Base-by-base conservation (phyloP, 2,329 filamentous ascomycete species). In the Sporothrix variecibatus region DNA sequence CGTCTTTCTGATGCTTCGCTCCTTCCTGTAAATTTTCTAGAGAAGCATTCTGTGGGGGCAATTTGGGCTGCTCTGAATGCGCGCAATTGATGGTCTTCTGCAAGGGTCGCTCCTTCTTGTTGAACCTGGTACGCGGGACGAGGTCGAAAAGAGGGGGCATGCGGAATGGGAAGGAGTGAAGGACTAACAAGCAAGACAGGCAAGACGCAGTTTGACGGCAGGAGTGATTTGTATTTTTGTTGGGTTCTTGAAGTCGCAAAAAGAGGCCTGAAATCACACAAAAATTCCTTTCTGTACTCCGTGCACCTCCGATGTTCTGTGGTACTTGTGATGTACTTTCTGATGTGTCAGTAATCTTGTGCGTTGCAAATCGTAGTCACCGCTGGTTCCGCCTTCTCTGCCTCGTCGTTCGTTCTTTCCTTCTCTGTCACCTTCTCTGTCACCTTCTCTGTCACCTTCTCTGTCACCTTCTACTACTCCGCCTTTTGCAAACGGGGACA, bases 71-170 rank as follows among this genome's bases (percentile, higher is more conserved):
- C 31, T n/a, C 12, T 40, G 49, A 20, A 26, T 26, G 26, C 17
- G 28, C 46, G 64, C 15, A 68, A 38, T 56, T 46, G 51, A 9
- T 43, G 28, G 23, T 11, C 26, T 28, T 8, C 69, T 71, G 53
- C 69, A 60, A 62, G 53, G 68, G 69, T 71, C 69, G 53, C 38
- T 46, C 69, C 69, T 71, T 62, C 53, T 49, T 46, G 51, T 31
- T 23, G n/a, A 43, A 34, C 49, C 68, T n/a, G 34, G 34, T 53
- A 46, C 38, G 40, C 23, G 38, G 34, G n/a, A 53, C 28, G 6
- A n/a, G 17, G 20, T 56, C 15, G 26, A 7, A 28, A 4, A 40
- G 23, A 40, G 17, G 46, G n/a, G 28, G 43, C 3, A 3, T 38
- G 31, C 2, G 8, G 20, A 58, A 26, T 15, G 12, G 38, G 38